Evolutionary conservation across 192 early-diverging fungal species (phyloP).

Genomic region (Coemansia sp.): DNA sequence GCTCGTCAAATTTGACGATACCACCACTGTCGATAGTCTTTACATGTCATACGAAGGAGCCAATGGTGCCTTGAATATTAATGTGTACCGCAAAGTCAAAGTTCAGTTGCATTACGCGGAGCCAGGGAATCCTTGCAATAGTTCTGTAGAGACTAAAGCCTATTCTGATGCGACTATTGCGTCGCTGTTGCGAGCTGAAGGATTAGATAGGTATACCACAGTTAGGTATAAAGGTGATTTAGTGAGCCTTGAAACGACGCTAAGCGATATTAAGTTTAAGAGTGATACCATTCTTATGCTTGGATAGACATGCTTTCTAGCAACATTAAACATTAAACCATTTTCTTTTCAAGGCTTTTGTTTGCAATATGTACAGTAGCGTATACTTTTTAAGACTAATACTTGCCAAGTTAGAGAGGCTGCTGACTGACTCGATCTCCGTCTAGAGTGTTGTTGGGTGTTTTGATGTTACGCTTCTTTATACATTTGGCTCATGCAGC

Average conservation of each 20-base stretch:
- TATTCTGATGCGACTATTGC: neutral
- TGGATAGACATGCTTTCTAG: neutral
- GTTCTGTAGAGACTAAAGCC: neutral
- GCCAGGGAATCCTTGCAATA: neutral
- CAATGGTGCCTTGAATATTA: neutral
- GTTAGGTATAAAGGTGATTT: neutral
- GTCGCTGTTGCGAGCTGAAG: neutral
- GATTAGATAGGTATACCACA: neutral
- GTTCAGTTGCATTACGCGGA: neutral
- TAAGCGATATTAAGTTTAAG: neutral
- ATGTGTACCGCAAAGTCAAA: neutral
- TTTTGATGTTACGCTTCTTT: neutral
- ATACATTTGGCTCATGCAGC: too few species aligned
- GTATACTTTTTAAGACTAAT: too few species aligned
- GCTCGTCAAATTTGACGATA: too few species aligned
- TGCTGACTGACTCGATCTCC: slow-evolving; percentile 65
- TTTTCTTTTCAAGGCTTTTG: too few species aligned
- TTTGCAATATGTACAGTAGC: too few species aligned
- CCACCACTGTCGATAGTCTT: neutral
- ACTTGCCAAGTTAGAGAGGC: slow-evolving; percentile 86
- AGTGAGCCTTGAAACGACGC: neutral
- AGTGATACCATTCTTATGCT: neutral
- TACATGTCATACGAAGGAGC: neutral
- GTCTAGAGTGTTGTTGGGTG: too few species aligned
- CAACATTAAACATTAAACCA: neutral